Conservation (phyloP, 1,139 yeast species). For the Magnusiomyces paraingens region DNA sequence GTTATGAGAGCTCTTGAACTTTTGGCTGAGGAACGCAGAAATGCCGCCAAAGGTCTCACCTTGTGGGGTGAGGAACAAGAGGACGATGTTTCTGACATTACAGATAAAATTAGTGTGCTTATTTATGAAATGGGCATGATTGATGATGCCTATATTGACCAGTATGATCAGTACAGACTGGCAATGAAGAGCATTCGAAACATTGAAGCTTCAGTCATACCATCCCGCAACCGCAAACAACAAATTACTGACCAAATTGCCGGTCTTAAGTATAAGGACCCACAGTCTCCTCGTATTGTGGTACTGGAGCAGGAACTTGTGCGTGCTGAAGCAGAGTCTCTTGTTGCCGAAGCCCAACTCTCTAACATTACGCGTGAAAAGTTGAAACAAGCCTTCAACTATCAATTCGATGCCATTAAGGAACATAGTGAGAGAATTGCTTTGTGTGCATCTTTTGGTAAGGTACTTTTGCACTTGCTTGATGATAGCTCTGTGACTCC, state of each 20-base stretch:
- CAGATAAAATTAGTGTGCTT: conserved; percentile 94
- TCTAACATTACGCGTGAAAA: conserved; percentile 97
- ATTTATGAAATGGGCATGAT: conserved; percentile 95
- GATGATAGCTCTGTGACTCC: conserved; percentile 98
- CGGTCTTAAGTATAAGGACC: conserved; percentile 95
- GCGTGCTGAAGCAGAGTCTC: conserved; percentile 97
- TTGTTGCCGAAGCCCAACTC: conserved; percentile 98
- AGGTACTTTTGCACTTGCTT: conserved; percentile 88
- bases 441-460: conserved; percentile 96
- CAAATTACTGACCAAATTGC: conserved; percentile 97
- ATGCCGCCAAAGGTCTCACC: conserved; percentile 92
- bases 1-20: conserved; percentile 91
- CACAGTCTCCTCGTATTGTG: conserved; percentile 90
- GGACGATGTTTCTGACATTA: conserved; percentile 93
- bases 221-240: conserved; percentile 96
- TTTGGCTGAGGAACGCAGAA: conserved; percentile 92
- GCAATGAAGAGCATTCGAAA: conserved; percentile 92
- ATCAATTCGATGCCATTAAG: conserved; percentile 93
- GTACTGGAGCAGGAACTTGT: conserved; percentile 97
- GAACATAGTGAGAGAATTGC: conserved; percentile 97
- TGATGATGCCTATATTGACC: conserved; percentile 96
- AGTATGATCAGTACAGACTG: conserved; percentile 95
- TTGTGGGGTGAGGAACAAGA: conserved; percentile 98
- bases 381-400: conserved; percentile 94
- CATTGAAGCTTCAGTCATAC: conserved; percentile 96